Base-by-base conservation (phyloP, 83 land plant genomes). In the Picea abies region DNA sequence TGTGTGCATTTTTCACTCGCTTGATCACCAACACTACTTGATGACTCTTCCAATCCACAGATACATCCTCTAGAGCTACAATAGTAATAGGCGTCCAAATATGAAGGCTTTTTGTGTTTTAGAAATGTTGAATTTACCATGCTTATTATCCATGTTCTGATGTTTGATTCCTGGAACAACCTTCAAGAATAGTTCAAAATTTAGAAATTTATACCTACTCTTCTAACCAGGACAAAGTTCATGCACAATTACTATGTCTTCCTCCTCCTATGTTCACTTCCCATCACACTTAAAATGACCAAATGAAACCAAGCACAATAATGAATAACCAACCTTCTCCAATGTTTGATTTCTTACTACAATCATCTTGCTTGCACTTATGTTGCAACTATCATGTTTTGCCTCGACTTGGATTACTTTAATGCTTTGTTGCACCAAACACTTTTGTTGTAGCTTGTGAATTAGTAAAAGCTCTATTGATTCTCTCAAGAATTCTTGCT, bases 141-240 rank as follows among this genome's bases (percentile, higher is more conserved):
- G 69, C 69, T 66, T 66, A 23, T 66, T 25, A 22, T 66, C 69
- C 22, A n/a, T 29, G n/a, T 65, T 65, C 32, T 65, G 69, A 65
- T 65, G 69, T 65, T 65, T 65, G 69, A 65, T 22, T 22, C 32
- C 32, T 63, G 64, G 64, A n/a, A 63, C 2, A 65, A 8, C 69
- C 25, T 65, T 65, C 25, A 25, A 25, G 10, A 65, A 65, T 0
- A 32, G 32, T 65, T 65, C 69, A 65, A 65, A 65, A 25, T 65
- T 65, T 7, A 65, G 69, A 65, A 65, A 65, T 65, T 65, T 65
- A 11, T 32, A 32, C 25, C 69, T 65, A 25, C 69, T 66, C 26
- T 66, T n/a, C 14, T 66, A 35, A 23, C 26, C 69, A 25, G 69
- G 69, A 35, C 69, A 66, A 66, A 66, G 69, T 66, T 0, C 32